Base-by-base conservation (phyloP, 2,329 filamentous ascomycete genomes). In the Aspergillus latus region DNA sequence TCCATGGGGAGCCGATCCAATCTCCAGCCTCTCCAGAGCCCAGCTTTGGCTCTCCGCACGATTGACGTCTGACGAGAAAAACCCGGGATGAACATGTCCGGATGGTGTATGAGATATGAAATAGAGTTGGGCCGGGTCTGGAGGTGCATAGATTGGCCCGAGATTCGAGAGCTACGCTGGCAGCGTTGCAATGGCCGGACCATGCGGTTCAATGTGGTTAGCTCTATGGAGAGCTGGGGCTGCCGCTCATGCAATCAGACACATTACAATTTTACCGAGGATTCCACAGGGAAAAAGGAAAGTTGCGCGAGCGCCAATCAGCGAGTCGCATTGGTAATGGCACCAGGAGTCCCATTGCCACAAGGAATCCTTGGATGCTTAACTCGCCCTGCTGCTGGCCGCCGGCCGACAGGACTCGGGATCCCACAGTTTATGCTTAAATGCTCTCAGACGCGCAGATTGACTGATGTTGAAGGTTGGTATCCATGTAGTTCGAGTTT, bases 241-340 rank as follows among this genome's bases (percentile, higher is more conserved):
- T 13, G n/a, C 29, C 29, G 28, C 21, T 34, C 44, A 13, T 7
- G 26, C 21, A 21, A 21, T 21, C 21, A 21, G 21, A 21, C 21
- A 21, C 21, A 21, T 21, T 37, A 13, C 30, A 13, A 37, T 37
- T 37, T 37, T 37, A 37, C 34, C 34, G 34, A 37, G 34, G 7
- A 11, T 34, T 7, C 32, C 7, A 11, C 32, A 34, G 21, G 21
- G 21, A 21, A 21, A 21, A 21, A 36, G 37, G 29, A 16, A 50
- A 42, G 48, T 50, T 5, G 37, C 34, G 37, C 48, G 37, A 26
- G 30, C 9, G 16, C 48, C 48, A 50, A 50, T 50, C 28, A 26
- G 15, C 10, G 5, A 13, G 1, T 34, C 2, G 8, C 6, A 21
- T 43, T 50, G n/a, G 8, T 43, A 32, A 43, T 50, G 37, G 48